phyloP scores from a whole-genome alignment of 805 yeast species.

The Candida tammaniensis region DNA sequence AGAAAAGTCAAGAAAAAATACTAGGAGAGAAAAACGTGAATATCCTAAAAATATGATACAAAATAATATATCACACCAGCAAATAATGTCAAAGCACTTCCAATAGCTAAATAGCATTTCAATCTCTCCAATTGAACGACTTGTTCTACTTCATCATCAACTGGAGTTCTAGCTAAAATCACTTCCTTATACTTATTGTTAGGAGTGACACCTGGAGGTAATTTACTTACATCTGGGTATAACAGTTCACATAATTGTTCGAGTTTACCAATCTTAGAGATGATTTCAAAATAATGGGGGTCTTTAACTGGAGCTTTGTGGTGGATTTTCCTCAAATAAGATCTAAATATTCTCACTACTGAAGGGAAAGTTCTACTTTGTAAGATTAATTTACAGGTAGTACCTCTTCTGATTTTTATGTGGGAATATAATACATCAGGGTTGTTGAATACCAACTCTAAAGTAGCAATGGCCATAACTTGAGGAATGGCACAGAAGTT shows the following conservation, averaged over 20 bases:
- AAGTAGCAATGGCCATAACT: conserved; percentile 97
- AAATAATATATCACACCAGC: conserved; percentile 7
- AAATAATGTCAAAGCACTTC: conserved; percentile 9
- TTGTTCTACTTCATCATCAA: conserved; percentile 21
- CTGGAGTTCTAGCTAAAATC: conserved; percentile 33
- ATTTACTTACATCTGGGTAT: conserved; percentile 53
- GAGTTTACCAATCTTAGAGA: conserved; percentile 81
- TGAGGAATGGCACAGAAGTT: conserved; percentile 97
- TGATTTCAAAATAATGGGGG: conserved; percentile 81
- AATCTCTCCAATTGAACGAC: conserved; percentile 11
- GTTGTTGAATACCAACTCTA: conserved; percentile 82
- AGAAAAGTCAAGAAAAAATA: not conserved
- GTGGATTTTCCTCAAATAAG: conserved; percentile 73
- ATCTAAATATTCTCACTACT: conserved; percentile 72
- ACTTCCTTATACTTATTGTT: conserved; percentile 37
- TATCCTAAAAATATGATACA: no score
- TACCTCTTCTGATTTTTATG: conserved; percentile 89
- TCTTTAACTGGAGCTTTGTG: conserved; percentile 75
- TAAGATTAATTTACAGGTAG: conserved; percentile 73
- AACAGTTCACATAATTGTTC: conserved; percentile 82
- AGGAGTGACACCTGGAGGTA: conserved; percentile 51
- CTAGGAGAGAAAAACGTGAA: not conserved
- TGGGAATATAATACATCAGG: conserved; percentile 63
- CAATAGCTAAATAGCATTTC: conserved; percentile 18
- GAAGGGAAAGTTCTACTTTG: conserved; percentile 72